Evolutionary conservation across 345 rosid genomes (phyloP).

Genomic region (Durio zibethinus): DNA sequence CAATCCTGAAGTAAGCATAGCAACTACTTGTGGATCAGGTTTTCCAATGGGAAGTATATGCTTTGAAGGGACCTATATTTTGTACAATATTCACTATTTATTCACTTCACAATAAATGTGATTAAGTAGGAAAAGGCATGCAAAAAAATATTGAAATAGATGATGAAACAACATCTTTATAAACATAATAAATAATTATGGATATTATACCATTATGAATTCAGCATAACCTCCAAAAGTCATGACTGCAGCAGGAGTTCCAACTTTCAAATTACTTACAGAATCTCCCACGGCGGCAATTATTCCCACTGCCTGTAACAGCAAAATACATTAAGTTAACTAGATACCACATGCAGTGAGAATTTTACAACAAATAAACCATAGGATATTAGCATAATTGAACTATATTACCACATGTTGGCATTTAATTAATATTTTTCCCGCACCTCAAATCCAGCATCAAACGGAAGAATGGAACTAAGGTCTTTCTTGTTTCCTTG

Average conservation of each 20-base stretch:
- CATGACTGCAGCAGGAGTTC: constrained; percentile 94
- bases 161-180: constrained; percentile 12
- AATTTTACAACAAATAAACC: not conserved
- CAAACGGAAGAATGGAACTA: constrained; percentile 72
- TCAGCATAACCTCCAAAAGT: constrained; percentile 87
- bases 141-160: not conserved
- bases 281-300: constrained; percentile 86
- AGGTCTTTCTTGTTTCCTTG: constrained; percentile 36
- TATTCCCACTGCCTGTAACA: constrained; percentile 78
- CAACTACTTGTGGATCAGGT: constrained; percentile 97
- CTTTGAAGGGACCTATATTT: constrained; percentile 60
- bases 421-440: not conserved
- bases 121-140: not conserved
- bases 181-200: not conserved
- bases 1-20: constrained; percentile 97
- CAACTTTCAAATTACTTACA: constrained; percentile 64
- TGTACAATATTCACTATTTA: constrained; percentile 12
- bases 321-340: constrained; percentile 5
- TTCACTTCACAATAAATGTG: not conserved
- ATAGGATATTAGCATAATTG: constrained; percentile 15
- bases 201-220: constrained; percentile 47
- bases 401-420: not conserved
- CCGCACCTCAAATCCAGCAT: constrained; percentile 92
- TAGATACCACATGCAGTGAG: not conserved
- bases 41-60: constrained; percentile 83